These are phyloP conservation scores for Candida silvatica DNA, from an alignment of 805 yeast species.

Conservation along the genomic window DNA sequence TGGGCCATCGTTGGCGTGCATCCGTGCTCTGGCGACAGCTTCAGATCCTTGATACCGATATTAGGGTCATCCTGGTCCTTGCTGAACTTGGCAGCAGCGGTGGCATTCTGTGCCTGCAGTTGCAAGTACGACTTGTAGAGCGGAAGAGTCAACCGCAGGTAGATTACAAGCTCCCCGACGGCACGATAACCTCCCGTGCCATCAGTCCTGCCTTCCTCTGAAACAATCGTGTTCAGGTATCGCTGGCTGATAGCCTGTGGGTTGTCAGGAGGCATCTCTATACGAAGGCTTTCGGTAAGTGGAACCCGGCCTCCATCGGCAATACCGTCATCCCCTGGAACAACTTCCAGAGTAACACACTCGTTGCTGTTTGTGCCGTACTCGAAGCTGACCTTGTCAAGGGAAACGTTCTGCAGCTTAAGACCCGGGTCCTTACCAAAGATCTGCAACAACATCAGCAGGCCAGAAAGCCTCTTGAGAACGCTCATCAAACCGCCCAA, in stretches of 20 bases:
- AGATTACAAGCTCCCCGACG: slow-evolving; percentile 20
- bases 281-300: slow-evolving; percentile 13
- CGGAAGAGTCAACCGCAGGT: slow-evolving; percentile 22
- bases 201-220: too few species aligned
- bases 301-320: too few species aligned
- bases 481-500: slow-evolving; percentile 18
- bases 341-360: slow-evolving; percentile 17
- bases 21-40: slow-evolving; percentile 12
- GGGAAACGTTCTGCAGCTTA: slow-evolving; percentile 19
- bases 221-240: slow-evolving; percentile 17
- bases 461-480: slow-evolving; percentile 19
- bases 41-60: slow-evolving; percentile 6
- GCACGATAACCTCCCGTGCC: slow-evolving; percentile 11
- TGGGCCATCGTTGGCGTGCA: slow-evolving; percentile 14
- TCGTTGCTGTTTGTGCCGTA: slow-evolving; percentile 21
- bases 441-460: slow-evolving; percentile 21
- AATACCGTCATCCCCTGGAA: neutral
- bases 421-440: slow-evolving; percentile 20
- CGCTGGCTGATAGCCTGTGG: slow-evolving; percentile 21
- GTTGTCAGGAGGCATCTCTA: slow-evolving; percentile 20
- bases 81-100: slow-evolving; percentile 7
- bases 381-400: slow-evolving; percentile 22
- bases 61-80: slow-evolving; percentile 9
- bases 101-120: slow-evolving; percentile 8
- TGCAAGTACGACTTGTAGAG: slow-evolving; percentile 15